These are phyloP conservation scores for Chenopodium suecicum DNA, from an alignment of 148 eudicot genomes.

Conservation along the genomic window DNA sequence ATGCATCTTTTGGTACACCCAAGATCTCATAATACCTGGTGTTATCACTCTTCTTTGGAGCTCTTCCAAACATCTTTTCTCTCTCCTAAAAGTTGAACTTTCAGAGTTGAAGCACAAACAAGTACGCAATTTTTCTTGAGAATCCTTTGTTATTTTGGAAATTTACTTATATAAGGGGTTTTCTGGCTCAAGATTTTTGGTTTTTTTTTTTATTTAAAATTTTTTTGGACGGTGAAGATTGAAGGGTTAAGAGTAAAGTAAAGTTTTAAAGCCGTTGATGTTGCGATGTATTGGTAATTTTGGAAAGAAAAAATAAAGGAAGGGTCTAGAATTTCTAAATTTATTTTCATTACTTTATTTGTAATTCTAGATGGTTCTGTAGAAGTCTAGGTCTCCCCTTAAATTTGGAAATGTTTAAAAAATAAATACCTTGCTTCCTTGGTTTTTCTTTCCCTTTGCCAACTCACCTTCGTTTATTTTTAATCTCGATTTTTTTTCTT, in stretches of 20 bases:
- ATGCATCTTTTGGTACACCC: conserved; percentile 48
- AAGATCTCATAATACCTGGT: conserved; percentile 51
- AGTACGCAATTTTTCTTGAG: not conserved
- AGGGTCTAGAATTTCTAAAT: conserved; percentile 25
- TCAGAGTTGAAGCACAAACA: not conserved
- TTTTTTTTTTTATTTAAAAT: not conserved
- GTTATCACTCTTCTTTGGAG: conserved; percentile 60
- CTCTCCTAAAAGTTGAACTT: not conserved
- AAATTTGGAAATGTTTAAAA: not conserved
- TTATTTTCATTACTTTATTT: not conserved
- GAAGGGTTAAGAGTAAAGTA: not conserved
- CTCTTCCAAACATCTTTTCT: conserved; percentile 57
- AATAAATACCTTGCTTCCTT: not conserved
- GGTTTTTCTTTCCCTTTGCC: not conserved
- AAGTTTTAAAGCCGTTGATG: conserved; percentile 14
- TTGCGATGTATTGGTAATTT: not conserved
- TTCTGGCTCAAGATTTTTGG: not conserved
- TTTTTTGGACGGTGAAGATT: conserved; percentile 27
- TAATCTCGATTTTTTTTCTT: not conserved
- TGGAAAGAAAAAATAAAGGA: not conserved
- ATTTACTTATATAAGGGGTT: not conserved
- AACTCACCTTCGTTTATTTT: too few species aligned
- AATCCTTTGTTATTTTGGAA: not conserved
- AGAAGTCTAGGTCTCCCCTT: not conserved
- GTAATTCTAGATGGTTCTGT: conserved; percentile 31